Conservation (phyloP, 306 rosid genomes). For the Oxytropis ochrocephala region DNA sequence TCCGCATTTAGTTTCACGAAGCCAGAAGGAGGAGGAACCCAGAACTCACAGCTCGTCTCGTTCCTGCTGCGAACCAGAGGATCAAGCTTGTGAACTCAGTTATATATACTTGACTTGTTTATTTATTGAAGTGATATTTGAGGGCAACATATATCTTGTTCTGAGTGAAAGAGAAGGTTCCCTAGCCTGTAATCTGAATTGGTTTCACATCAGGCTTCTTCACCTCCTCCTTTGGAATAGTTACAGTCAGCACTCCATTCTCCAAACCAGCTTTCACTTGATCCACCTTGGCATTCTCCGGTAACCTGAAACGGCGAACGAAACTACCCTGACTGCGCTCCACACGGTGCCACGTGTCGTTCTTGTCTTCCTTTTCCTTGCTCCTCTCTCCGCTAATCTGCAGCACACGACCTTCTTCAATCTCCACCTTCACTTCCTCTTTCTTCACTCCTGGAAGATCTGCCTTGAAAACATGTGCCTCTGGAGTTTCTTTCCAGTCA, state of each 20-base stretch:
- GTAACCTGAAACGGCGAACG: constrained; percentile 34
- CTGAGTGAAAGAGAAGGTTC: too few relatives aligned
- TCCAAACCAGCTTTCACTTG: constrained; percentile 27
- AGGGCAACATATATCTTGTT: too few relatives aligned
- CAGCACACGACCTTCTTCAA: constrained; percentile 33
- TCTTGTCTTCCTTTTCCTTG: constrained; percentile 32
- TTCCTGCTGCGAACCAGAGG: too few relatives aligned
- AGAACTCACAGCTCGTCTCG: too few relatives aligned
- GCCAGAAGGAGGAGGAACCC: too few relatives aligned
- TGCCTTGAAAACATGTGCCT: constrained; percentile 34
- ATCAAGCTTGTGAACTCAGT: too few relatives aligned
- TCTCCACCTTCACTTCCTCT: constrained; percentile 36
- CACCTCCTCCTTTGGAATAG: constrained; percentile 24
- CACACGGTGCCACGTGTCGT: constrained; percentile 32
- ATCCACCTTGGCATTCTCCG: constrained; percentile 32
- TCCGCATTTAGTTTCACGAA: too few relatives aligned
- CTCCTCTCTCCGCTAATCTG: constrained; percentile 34
- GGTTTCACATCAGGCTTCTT: constrained; percentile 29
- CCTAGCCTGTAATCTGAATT: constrained; percentile 24
- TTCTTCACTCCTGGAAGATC: constrained; percentile 33
- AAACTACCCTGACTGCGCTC: constrained; percentile 34
- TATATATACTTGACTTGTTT: too few relatives aligned
- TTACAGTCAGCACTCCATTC: constrained; percentile 34
- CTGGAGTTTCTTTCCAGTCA: constrained; percentile 40
- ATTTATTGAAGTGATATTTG: too few relatives aligned